Evolutionary conservation across 108 stramenopile species (phyloP).

Genomic region (Cylindrotheca fusiformis): DNA sequence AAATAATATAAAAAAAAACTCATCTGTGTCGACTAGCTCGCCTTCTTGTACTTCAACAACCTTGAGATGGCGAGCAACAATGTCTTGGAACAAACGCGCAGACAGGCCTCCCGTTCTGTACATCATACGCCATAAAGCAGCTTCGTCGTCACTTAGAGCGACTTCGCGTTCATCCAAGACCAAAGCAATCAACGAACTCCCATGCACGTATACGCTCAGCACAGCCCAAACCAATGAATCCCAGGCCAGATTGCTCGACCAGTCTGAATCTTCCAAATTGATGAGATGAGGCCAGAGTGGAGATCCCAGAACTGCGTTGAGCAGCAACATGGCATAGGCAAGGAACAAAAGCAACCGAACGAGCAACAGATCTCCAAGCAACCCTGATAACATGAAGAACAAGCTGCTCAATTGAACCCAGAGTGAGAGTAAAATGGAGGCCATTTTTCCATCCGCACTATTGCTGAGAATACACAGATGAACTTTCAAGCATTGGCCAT

Average conservation of each 20-base stretch:
- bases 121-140: constrained; percentile 33
- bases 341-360: constrained; percentile 24
- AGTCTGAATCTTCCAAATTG: neutral
- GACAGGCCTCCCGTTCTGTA: constrained; percentile 35
- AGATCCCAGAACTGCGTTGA: constrained; percentile 20
- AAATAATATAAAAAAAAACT: constrained; percentile 30
- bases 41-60: constrained; percentile 17
- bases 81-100: constrained; percentile 12
- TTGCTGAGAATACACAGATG: too few relatives aligned
- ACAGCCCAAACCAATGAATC: constrained; percentile 28
- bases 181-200: constrained; percentile 7
- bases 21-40: constrained; percentile 11
- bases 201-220: constrained; percentile 27
- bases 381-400: constrained; percentile 20
- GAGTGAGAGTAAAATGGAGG: constrained; percentile 3
- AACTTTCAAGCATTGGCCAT: too few relatives aligned
- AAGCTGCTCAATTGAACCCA: constrained; percentile 25
- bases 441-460: too few relatives aligned
- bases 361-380: constrained; percentile 24
- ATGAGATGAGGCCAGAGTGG: constrained; percentile 17
- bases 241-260: neutral
- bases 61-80: constrained; percentile 17
- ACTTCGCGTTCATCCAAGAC: constrained; percentile 20
- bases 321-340: constrained; percentile 24
- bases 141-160: constrained; percentile 19